Base-by-base conservation (phyloP, 169 alveolate species). In the Pseudocohnilembus persalinus region DNA sequence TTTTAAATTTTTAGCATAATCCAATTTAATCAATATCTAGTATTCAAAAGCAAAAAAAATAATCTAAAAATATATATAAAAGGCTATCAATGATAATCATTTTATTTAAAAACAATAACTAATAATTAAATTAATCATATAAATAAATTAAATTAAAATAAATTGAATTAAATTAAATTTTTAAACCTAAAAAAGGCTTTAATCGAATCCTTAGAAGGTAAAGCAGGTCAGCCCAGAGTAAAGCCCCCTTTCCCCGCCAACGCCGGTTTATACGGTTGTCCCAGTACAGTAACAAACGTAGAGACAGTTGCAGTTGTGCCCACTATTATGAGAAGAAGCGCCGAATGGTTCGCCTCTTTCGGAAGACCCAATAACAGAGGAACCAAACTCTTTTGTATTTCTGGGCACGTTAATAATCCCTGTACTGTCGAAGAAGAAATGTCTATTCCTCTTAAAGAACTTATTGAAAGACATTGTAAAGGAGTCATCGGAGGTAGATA, bases 221-320 rank as follows among this genome's bases (percentile, higher is more conserved):
- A 94, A 82, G 93, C 92, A 83, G 97, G 97, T 0, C 87, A 88
- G 76, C 97, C 97, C 31, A 88, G 97, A 85, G 86, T 94, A 81
- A 94, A 94, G 93, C 97, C 97, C 30, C 97, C 97, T 31, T 94
- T 92, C 88, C 97, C 97, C 87, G 97, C 97, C 63, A 94, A 94
- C 85, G 96, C 94, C n/a, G 97, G 97, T 32, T 80, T 94, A 24
- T 94, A 91, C 74, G 97, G 97, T 28, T 94, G 97, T 82, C 97
- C 97, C 20, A 89, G 96, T 31, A 94, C 97, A 15, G 97, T 94
- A 24, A 94, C 97, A 0, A 94, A 94, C 76, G 97, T 94, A 24
- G 97, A 94, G 85, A 94, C 97, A 27, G 97, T 94, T 0, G 87
- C 97, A 1, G 97, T 94, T 16, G 85, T 91, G 78, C 97, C 97